phyloP scores from a whole-genome alignment of 345 rosid genomes.

The Clausena lansium region DNA sequence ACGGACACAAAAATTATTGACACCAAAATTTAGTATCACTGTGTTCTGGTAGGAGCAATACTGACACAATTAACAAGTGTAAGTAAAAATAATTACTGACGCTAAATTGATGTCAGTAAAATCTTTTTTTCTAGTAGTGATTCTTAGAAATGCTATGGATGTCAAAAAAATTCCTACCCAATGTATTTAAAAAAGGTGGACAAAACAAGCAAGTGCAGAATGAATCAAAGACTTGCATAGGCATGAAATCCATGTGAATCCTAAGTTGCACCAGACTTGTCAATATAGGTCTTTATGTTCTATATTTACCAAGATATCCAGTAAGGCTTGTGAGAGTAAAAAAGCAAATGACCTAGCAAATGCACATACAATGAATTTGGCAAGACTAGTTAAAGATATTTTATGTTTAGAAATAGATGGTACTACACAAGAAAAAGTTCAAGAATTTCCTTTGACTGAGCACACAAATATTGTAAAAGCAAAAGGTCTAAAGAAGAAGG shows the following conservation, averaged over 20 bases:
- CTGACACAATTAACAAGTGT: too few relatives aligned
- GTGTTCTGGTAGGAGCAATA: too few relatives aligned
- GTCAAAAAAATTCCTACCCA: too few relatives aligned
- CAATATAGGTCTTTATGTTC: not conserved
- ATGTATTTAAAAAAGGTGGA: not conserved
- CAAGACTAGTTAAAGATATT: not conserved
- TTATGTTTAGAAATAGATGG: not conserved
- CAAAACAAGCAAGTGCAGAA: not conserved
- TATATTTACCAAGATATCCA: not conserved
- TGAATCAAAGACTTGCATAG: not conserved
- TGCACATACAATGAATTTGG: not conserved
- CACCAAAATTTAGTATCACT: too few relatives aligned
- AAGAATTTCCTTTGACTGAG: not conserved
- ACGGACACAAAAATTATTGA: too few relatives aligned
- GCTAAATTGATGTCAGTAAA: too few relatives aligned
- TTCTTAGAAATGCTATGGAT: too few relatives aligned
- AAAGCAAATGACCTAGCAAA: not conserved
- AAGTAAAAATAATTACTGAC: too few relatives aligned
- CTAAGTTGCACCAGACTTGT: not conserved
- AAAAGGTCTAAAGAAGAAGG: too few relatives aligned
- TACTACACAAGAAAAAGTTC: not conserved
- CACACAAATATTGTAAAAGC: not conserved
- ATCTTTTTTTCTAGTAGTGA: too few relatives aligned
- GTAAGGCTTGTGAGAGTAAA: not conserved
- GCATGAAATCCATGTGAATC: not conserved